These are phyloP conservation scores for Dendryphion nanum DNA, from an alignment of 2,329 filamentous ascomycete genomes.

Conservation along the genomic window DNA sequence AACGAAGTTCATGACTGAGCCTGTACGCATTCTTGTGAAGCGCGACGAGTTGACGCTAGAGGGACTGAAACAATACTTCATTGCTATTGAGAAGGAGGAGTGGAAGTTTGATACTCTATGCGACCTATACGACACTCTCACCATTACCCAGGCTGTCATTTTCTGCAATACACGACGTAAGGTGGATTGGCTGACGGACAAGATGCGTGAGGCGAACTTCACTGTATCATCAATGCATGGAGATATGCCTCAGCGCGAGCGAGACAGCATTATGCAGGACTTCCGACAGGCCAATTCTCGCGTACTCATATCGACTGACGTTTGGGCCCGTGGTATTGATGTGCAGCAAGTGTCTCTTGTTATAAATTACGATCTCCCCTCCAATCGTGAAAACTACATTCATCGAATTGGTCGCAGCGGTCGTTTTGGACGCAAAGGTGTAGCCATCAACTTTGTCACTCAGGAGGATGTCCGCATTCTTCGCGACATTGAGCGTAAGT, in stretches of 20 bases:
- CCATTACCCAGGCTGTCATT: conserved; percentile 98
- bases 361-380: conserved; percentile 98
- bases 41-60: conserved; percentile 97
- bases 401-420: conserved; percentile 96
- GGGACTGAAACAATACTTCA: conserved; percentile 98
- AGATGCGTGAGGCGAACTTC: conserved; percentile 98
- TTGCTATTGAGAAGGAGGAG: conserved; percentile 98
- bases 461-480: conserved; percentile 97
- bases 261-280: conserved; percentile 99
- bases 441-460: conserved; percentile 99
- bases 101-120: conserved; percentile 99
- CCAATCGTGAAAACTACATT: conserved; percentile 99
- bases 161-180: conserved; percentile 99
- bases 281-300: conserved; percentile 95
- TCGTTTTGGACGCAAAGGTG: conserved; percentile 95
- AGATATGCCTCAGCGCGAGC: conserved; percentile 97
- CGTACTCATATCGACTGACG: conserved; percentile 94
- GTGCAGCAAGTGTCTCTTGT: conserved; percentile 97
- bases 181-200: conserved; percentile 99
- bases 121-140: conserved; percentile 97
- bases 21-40: conserved; percentile 94
- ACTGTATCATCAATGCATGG: conserved; percentile 99
- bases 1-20: conserved; percentile 99
- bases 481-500: conserved; percentile 87
- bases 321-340: conserved; percentile 97